Percentiles rank a stretch among this genome's conserved stretches.
These are phyloP conservation scores for Mortierella sp. DNA, from an alignment of 371 early-diverging fungal genomes.

Conservation along the genomic window DNA sequence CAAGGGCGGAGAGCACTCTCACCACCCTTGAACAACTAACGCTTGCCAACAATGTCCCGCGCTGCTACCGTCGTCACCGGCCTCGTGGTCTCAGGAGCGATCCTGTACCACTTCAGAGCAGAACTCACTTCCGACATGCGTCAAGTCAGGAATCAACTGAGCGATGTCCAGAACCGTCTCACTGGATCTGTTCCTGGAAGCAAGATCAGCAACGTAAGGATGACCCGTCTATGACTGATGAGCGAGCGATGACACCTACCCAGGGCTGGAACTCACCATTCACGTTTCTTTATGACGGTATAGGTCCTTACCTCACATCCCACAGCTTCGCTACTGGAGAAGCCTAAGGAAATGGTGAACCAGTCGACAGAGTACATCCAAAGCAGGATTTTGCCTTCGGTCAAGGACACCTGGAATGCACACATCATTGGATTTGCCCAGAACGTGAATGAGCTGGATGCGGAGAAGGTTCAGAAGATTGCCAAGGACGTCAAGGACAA, in stretches of 20 bases:
- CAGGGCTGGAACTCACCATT: background rate
- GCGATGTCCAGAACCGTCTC: conserved; percentile 52
- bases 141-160: conserved; percentile 44
- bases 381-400: conserved; percentile 36
- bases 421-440: conserved; percentile 49
- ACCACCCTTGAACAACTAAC: no score
- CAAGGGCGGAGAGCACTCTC: no score
- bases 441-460: conserved; percentile 49
- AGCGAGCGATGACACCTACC: no score
- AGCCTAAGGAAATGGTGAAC: conserved; percentile 52
- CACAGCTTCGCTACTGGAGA: conserved; percentile 48
- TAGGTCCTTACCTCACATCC: conserved; percentile 53
- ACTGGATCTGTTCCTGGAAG: conserved; percentile 52
- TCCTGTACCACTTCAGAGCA: conserved; percentile 50
- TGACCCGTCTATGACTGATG: no score
- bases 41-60: conserved; percentile 44
- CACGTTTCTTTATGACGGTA: background rate
- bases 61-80: conserved; percentile 49
- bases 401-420: conserved; percentile 53
- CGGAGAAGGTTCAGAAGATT: conserved; percentile 50
- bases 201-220: conserved; percentile 53
- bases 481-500: conserved; percentile 55
- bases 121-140: conserved; percentile 54
- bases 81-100: conserved; percentile 52
- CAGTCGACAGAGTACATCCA: conserved; percentile 42